Evolutionary conservation across 106 monocot genomes (phyloP), one percentile per base, ranked within the genome.

Genomic region (Narthecium ossifragum): DNA sequence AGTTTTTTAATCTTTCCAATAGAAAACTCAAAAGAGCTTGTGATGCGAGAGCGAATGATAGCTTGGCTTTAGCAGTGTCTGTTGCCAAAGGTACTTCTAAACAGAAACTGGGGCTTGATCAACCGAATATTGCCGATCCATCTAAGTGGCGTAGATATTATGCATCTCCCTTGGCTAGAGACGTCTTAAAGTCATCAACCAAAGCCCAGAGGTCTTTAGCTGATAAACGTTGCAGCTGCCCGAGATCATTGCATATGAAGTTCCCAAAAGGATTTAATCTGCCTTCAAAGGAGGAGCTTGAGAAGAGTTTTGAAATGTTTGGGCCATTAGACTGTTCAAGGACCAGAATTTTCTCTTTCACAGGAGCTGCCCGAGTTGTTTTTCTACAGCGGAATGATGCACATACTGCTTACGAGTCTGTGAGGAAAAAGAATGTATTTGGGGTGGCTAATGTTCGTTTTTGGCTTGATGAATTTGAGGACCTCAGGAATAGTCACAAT

Each of bases 341-440:
- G 77, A 82, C 81, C 22, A 68, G 43, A 52, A 25, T 82, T 27
- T 82, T 60, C 51, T 69, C 61, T n/a, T 82, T 73, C 48, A 82
- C 73, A 11, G 81, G 81, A 60, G 67, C 68, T 46, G 81, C 59
- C 1, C 53, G 69, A 31, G 73, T 82, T 28, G 72, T 73, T 61
- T 82, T 82, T 29, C 32, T 73, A 3, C 17, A 64, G n/a, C 28
- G 55, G 8, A 18, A 34, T 28, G 64, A 73, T 69, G 72, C 76
- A 15, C 40, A 47, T 34, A 54, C 64, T 40, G 81, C 76, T 45
- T 77, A 68, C 53, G 53, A 57, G 26, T 62, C 43, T 32, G 69
- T 62, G 8, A 76, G 26, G 21, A 73, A 33, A 65, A 77, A 64
- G 36, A 73, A 36, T 22, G 6, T 76, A 61, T 82, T 76, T 65